Conservation (phyloP, 257 asterid species). For the Paraleonurus japonicus region DNA sequence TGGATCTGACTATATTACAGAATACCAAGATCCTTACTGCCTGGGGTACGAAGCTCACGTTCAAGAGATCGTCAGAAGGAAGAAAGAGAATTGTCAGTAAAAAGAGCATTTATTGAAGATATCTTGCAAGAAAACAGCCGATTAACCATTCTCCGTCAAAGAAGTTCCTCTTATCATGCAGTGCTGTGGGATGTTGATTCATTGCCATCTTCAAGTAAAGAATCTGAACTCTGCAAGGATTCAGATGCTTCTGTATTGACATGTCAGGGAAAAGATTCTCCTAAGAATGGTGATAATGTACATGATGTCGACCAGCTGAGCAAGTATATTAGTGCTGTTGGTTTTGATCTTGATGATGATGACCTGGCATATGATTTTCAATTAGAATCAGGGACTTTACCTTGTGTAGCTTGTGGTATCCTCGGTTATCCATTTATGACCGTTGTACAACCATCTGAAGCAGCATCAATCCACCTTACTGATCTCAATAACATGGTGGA, state of each 20-base stretch:
- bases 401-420: conserved; percentile 95
- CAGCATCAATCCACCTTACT: conserved; percentile 42
- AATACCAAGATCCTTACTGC: conserved; percentile 89
- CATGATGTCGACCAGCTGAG: conserved; percentile 52
- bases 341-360: conserved; percentile 68
- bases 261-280: conserved; percentile 38
- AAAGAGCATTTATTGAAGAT: conserved; percentile 86
- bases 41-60: conserved; percentile 92
- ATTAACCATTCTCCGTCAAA: conserved; percentile 54
- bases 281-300: conserved; percentile 29
- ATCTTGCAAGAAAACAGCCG: conserved; percentile 68
- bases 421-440: conserved; percentile 99
- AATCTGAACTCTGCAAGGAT: conserved; percentile 43
- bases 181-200: conserved; percentile 77
- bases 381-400: conserved; percentile 86
- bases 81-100: conserved; percentile 82
- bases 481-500: conserved; percentile 28
- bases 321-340: conserved; percentile 52
- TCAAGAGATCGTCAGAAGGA: conserved; percentile 84
- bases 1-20: conserved; percentile 51
- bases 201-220: conserved; percentile 69
- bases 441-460: conserved; percentile 75
- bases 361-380: conserved; percentile 73
- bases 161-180: conserved; percentile 51
- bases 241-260: conserved; percentile 30